Conservation (phyloP, 768 basidiomycete species). For the Rhizopogon sp. region DNA sequence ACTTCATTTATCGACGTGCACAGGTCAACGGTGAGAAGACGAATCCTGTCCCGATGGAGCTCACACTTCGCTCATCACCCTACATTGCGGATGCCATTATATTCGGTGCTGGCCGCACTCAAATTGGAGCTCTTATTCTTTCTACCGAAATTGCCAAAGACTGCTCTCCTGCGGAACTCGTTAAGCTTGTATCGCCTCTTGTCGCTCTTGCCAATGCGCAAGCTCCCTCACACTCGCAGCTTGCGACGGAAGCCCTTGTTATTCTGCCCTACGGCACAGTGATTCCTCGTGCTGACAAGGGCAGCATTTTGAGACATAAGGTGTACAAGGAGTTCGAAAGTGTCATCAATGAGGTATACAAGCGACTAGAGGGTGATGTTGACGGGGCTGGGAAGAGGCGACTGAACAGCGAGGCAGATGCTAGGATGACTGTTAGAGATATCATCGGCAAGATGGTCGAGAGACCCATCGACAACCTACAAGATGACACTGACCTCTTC, state of each 20-base stretch:
- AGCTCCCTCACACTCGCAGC: constrained; percentile 49
- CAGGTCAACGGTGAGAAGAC: constrained; percentile 48
- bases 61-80: constrained; percentile 42
- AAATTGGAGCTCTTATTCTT: constrained; percentile 47
- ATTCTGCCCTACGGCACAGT: constrained; percentile 42
- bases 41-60: constrained; percentile 51
- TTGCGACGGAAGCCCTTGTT: constrained; percentile 45
- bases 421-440: constrained; percentile 7
- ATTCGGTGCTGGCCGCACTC: constrained; percentile 45
- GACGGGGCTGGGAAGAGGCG: constrained; percentile 16
- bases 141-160: constrained; percentile 35
- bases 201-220: constrained; percentile 45
- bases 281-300: constrained; percentile 50
- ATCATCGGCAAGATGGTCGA: constrained; percentile 19
- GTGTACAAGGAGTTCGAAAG: constrained; percentile 47
- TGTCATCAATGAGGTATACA: constrained; percentile 36
- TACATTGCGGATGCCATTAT: constrained; percentile 48
- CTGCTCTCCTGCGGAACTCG: constrained; percentile 21
- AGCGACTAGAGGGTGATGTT: constrained; percentile 38
- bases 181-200: constrained; percentile 34
- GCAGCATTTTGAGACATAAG: constrained; percentile 42
- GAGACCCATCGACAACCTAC: constrained; percentile 8
- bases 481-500: constrained; percentile 35
- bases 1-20: constrained; percentile 16
- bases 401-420: constrained; percentile 8